Evolutionary conservation across 2,329 filamentous ascomycete species (phyloP).

Genomic region (Fusarium pininemorale): DNA sequence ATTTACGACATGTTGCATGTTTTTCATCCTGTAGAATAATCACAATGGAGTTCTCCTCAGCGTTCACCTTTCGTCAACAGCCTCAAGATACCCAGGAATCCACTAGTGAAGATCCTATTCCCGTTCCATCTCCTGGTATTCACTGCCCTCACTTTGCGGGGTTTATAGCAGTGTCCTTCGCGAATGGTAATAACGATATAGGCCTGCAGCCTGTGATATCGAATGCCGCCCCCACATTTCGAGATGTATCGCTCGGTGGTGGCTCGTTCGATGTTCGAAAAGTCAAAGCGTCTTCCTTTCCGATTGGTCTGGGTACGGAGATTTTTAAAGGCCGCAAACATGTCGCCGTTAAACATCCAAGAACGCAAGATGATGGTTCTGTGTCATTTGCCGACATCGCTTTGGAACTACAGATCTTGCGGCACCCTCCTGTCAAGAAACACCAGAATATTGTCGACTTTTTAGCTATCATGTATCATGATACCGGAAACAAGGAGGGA

Average conservation of each 20-base stretch:
- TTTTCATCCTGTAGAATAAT: background rate
- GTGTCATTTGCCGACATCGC: background rate
- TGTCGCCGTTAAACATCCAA: background rate
- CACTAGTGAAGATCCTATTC: background rate
- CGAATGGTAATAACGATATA: background rate
- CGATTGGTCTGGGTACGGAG: background rate
- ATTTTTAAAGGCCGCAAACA: background rate
- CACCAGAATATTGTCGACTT: background rate
- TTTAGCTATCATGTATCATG: background rate
- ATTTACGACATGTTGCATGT: background rate
- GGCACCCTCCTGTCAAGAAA: background rate
- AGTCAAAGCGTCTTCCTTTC: background rate
- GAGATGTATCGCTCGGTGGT: background rate
- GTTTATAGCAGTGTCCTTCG: background rate
- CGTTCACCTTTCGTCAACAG: background rate
- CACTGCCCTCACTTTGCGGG: conserved; percentile 4
- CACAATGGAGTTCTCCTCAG: background rate
- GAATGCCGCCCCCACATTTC: background rate
- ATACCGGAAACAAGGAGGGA: background rate
- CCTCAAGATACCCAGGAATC: background rate
- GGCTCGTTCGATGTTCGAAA: conserved; percentile 6
- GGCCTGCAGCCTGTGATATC: background rate
- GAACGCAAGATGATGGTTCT: background rate
- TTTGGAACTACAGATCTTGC: background rate
- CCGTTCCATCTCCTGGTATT: background rate